Evolutionary conservation across 2,329 filamentous ascomycete genomes (phyloP), one percentile per base, ranked within the genome.

Genomic region (Fusarium armeniacum): DNA sequence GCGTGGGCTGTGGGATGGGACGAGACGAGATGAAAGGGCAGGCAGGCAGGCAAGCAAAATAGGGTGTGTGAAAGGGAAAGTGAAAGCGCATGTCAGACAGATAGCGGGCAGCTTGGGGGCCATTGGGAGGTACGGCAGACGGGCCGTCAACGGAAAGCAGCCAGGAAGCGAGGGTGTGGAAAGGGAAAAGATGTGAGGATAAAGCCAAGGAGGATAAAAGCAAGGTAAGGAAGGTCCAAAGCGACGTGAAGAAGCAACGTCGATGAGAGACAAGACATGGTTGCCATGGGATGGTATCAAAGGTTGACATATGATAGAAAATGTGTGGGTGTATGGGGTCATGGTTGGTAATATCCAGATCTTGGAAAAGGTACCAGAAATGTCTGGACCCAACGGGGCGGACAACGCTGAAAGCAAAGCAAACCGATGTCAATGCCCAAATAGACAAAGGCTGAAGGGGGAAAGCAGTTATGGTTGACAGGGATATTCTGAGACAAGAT

Each of bases 231-330:
- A 67, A 72, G 67, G 50, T 28, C 32, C 50, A 61, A 50, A 46
- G 41, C 68, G 46, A 69, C 60, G 56, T 67, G 59, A 70, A 74
- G 72, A 74, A 74, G 72, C 62, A 74, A 74, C 68, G 66, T 73
- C 69, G 72, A 74, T 73, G 70, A 74, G 72, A 69, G 66, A 70
- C 64, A 40, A 40, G 59, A 57, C 60, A 70, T 58, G 69, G 60
- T 71, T 60, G 56, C 52, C 43, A 18, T 44, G 51, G 67, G 59
- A 69, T 58, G 51, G 60, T 64, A 52, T 61, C 43, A 45, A 49
- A 63, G 35, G 51, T 62, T 70, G 67, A 71, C 57, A 70, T 69
- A 53, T 67, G 66, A 70, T 45, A 70, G 50, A 58, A 46, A 51
- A 45, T 47, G 40, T 47, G 52, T 45, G 59, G 62, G 41, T 33